These are phyloP conservation scores for Xylaria sp. DNA, from an alignment of 2,329 filamentous ascomycete species.

Conservation along the genomic window DNA sequence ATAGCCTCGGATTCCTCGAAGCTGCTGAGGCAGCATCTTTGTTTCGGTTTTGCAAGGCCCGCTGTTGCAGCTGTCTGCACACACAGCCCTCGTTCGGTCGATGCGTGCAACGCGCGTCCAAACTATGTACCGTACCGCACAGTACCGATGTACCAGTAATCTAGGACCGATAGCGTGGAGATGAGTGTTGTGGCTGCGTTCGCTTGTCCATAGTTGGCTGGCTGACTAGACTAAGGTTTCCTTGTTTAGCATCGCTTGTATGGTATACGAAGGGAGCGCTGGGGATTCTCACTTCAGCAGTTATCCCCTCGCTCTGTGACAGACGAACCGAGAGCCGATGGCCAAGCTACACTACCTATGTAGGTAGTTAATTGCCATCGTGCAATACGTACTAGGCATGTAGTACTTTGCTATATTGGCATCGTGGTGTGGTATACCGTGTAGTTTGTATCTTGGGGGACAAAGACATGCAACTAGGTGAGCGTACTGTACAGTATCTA, in stretches of 20 bases:
- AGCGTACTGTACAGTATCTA: too few relatives aligned
- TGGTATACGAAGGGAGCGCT: background rate
- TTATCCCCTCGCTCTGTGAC: background rate
- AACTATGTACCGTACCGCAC: background rate
- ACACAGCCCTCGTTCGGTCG: background rate
- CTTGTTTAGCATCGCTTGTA: conserved; percentile 1
- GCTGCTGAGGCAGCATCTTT: conserved; percentile 1
- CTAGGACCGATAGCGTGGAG: conserved; percentile 7
- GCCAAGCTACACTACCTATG: too few relatives aligned
- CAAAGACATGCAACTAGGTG: too few relatives aligned
- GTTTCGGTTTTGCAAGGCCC: conserved; percentile 5
- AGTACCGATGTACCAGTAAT: background rate
- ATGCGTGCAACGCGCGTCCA: too few relatives aligned
- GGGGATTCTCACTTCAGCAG: background rate
- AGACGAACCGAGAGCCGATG: background rate
- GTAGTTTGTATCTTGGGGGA: background rate
- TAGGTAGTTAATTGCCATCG: background rate
- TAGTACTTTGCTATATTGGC: too few relatives aligned
- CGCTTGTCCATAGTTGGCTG: background rate
- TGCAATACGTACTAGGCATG: background rate
- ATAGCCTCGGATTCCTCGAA: conserved; percentile 6
- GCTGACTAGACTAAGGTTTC: background rate
- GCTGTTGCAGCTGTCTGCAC: too few relatives aligned
- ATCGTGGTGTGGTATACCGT: background rate
- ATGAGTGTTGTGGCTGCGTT: conserved; percentile 24